These are phyloP conservation scores for Daldinia sp. DNA, from an alignment of 2,329 filamentous ascomycete genomes.

Conservation along the genomic window DNA sequence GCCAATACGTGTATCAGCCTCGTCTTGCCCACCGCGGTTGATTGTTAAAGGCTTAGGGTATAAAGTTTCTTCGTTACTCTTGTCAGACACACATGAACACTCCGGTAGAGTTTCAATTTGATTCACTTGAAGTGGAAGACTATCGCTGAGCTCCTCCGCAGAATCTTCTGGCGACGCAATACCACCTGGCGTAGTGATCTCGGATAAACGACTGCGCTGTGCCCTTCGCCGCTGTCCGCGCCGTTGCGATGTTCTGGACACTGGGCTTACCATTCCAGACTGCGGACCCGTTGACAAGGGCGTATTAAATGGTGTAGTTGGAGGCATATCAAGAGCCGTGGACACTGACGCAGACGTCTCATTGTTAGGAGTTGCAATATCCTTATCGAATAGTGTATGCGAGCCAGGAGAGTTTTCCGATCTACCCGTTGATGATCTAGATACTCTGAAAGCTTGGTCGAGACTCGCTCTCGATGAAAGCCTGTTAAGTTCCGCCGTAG, in stretches of 20 bases:
- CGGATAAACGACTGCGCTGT: conserved; percentile 48
- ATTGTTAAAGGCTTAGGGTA: conserved; percentile 32
- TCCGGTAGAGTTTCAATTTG: conserved; percentile 36
- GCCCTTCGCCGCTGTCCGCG: conserved; percentile 40
- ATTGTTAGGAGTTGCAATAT: conserved; percentile 25
- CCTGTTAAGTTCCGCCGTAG: conserved; percentile 48
- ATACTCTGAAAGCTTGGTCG: conserved; percentile 27
- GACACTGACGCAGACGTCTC: conserved; percentile 24
- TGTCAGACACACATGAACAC: conserved; percentile 4
- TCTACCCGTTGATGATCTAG: conserved; percentile 29
- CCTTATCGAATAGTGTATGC: conserved; percentile 25
- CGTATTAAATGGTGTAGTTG: conserved; percentile 28
- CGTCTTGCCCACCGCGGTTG: conserved; percentile 7
- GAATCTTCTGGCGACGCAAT: conserved; percentile 30
- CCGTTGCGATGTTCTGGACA: conserved; percentile 33
- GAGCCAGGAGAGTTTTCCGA: conserved; percentile 27
- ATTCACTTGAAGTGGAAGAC: conserved; percentile 13
- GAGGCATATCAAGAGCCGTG: conserved; percentile 15
- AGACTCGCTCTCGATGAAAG: conserved; percentile 37
- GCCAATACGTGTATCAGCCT: background rate
- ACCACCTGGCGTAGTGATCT: conserved; percentile 50
- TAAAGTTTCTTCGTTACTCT: conserved; percentile 14
- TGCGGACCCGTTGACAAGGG: conserved; percentile 30
- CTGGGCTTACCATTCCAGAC: conserved; percentile 26
- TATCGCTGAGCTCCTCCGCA: conserved; percentile 16